Evolutionary conservation across 1,284 basidiomycete species (phyloP).

Genomic region (Calocybe gambosa): DNA sequence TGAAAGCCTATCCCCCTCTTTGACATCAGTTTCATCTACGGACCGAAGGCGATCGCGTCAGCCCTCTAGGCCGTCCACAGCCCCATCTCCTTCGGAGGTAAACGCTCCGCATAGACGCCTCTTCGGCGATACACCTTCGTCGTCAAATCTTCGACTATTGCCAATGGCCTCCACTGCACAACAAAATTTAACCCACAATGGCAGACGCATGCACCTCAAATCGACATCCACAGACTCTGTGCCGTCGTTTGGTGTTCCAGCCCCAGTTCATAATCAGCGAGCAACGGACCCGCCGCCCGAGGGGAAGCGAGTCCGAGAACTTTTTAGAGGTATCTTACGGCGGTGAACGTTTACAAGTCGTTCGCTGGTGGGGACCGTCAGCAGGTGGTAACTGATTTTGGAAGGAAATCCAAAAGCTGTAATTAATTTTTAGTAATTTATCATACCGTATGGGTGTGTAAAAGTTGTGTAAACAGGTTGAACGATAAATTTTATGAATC

Average conservation of each 20-base stretch:
- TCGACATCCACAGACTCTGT: conserved; percentile 43
- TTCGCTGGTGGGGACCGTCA: too few species aligned
- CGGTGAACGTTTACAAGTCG: conserved; percentile 8
- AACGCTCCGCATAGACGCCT: conserved; percentile 21
- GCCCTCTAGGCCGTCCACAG: conserved; percentile 36
- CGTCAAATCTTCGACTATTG: conserved; percentile 4
- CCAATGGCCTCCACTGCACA: conserved; percentile 7
- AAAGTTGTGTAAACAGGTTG: background rate
- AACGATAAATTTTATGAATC: conserved; percentile 11
- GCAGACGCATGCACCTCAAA: conserved; percentile 26
- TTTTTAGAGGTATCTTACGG: conserved; percentile 23
- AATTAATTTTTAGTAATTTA: conserved; percentile 10
- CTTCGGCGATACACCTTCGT: conserved; percentile 12
- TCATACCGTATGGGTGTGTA: conserved; percentile 1
- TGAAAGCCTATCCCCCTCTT: conserved; percentile 16
- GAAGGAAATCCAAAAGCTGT: background rate
- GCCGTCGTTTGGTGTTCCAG: conserved; percentile 20
- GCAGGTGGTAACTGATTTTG: background rate
- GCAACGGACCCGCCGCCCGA: conserved; percentile 18
- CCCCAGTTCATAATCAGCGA: conserved; percentile 1
- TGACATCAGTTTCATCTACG: conserved; percentile 14
- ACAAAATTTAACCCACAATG: conserved; percentile 9
- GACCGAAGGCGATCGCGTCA: conserved; percentile 21
- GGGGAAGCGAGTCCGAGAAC: conserved; percentile 30
- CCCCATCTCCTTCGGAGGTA: conserved; percentile 29